phyloP scores from a whole-genome alignment of 768 basidiomycete genomes.

The Boletus patriciae region DNA sequence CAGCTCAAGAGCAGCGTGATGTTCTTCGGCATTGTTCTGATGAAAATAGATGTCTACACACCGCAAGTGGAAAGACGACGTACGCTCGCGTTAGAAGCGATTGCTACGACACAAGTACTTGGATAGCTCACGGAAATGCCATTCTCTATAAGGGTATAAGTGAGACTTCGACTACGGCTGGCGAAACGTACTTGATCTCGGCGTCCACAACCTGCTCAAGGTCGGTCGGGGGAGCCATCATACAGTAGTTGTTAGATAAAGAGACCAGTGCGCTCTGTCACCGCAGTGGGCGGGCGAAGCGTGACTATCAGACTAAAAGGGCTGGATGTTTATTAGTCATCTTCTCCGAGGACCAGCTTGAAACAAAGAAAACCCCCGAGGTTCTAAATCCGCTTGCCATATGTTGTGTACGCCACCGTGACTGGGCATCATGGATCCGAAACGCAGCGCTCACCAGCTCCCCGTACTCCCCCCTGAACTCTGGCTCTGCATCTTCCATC shows the following conservation, averaged over 20 bases:
- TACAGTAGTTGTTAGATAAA: background rate
- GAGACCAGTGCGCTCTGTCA: background rate
- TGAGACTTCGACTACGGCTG: background rate
- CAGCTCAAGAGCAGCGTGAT: slow-evolving; percentile 63
- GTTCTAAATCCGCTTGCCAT: no score
- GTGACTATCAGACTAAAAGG: no score
- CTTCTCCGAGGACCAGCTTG: no score
- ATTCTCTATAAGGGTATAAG: slow-evolving; percentile 48
- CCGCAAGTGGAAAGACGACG: background rate
- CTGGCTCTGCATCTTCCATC: slow-evolving; percentile 26
- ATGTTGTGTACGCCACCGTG: no score
- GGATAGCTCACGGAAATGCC: slow-evolving; percentile 68
- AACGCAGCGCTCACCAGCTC: background rate
- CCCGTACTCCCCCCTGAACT: slow-evolving; percentile 22
- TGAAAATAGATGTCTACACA: slow-evolving; percentile 74
- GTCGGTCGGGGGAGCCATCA: slow-evolving; percentile 44
- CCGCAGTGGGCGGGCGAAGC: no score
- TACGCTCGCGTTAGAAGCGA: background rate
- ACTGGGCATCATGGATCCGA: no score
- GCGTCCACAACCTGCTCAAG: slow-evolving; percentile 54
- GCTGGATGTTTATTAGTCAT: no score
- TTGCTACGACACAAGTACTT: background rate
- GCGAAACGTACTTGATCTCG: slow-evolving; percentile 58
- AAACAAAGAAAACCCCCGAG: no score
- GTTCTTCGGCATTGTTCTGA: slow-evolving; percentile 61